These are phyloP conservation scores for Erythrophleum fordii DNA, from an alignment of 306 rosid genomes.

Conservation along the genomic window DNA sequence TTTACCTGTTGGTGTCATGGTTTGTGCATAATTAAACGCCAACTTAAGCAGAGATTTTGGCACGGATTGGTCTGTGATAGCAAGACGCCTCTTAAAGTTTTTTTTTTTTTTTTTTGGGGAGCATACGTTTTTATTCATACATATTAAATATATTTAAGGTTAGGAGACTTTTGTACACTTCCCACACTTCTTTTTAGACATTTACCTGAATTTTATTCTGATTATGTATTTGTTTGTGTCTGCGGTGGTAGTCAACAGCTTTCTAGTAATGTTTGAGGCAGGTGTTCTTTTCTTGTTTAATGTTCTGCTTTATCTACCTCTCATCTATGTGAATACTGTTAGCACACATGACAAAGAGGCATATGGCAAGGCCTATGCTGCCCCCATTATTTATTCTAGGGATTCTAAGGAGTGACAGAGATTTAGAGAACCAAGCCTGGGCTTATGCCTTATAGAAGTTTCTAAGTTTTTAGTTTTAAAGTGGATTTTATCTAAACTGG, in stretches of 20 bases:
- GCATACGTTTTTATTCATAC: background rate
- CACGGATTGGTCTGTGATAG: background rate
- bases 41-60: background rate
- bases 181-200: background rate
- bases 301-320: background rate
- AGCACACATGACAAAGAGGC: background rate
- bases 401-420: constrained; percentile 3
- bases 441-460: background rate
- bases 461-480: background rate
- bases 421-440: background rate
- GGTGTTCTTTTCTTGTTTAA: background rate
- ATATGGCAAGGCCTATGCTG: background rate
- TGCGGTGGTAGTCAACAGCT: background rate
- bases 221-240: background rate
- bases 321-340: background rate
- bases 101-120: background rate
- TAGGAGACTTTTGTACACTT: background rate
- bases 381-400: background rate
- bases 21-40: background rate
- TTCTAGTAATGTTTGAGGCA: background rate
- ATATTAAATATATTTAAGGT: background rate
- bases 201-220: background rate
- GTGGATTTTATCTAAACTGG: background rate
- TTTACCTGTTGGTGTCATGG: background rate
- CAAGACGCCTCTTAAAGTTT: no score